These are phyloP conservation scores for Cenococcum geophilum DNA, from an alignment of 495 filamentous ascomycete species.

Conservation along the genomic window DNA sequence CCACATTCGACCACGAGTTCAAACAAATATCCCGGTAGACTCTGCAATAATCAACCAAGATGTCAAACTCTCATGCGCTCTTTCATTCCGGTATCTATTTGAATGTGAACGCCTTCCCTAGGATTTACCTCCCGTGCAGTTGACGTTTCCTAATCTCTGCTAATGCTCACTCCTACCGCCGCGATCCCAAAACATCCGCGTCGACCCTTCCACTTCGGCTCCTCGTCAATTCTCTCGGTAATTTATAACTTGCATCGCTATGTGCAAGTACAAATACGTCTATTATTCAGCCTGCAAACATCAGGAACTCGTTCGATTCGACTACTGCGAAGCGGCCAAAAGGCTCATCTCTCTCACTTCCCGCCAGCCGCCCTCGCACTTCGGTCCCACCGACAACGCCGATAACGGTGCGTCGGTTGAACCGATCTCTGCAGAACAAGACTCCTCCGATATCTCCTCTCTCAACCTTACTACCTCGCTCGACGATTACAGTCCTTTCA, in stretches of 20 bases:
- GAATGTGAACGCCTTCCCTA: background rate
- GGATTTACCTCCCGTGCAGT: background rate
- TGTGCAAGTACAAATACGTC: slow-evolving; percentile 29
- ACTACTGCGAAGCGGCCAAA: slow-evolving; percentile 18
- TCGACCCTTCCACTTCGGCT: background rate
- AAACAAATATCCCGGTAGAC: too few species aligned
- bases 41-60: background rate
- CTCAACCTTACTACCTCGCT: background rate
- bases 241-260: slow-evolving; percentile 6
- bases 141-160: background rate
- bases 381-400: background rate
- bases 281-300: slow-evolving; percentile 27
- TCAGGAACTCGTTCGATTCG: slow-evolving; percentile 12
- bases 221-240: background rate
- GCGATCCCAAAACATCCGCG: background rate
- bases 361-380: background rate
- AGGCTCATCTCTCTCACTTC: background rate
- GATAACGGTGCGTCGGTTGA: background rate
- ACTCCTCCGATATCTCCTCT: background rate
- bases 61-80: background rate
- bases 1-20: too few species aligned
- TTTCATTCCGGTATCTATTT: background rate
- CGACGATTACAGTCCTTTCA: background rate
- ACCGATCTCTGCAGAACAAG: too few species aligned
- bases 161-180: background rate